Evolutionary conservation across 2,329 filamentous ascomycete genomes (phyloP).

Genomic region (Nigrospora osmanthi): DNA sequence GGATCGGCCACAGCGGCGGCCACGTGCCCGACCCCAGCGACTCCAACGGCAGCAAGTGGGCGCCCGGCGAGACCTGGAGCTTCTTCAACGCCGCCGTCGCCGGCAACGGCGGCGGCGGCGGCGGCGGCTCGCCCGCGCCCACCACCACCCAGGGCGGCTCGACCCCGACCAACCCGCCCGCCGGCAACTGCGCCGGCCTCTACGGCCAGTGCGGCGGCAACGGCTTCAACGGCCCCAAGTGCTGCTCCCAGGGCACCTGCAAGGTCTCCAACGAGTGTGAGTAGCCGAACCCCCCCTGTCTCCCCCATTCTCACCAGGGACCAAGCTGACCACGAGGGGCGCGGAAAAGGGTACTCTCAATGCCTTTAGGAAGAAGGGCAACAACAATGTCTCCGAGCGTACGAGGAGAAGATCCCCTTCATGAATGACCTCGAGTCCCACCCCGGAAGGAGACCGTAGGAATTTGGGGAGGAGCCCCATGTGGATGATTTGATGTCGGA

Average conservation of each 20-base stretch:
- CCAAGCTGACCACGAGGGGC: too few relatives aligned
- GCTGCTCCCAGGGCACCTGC: background rate
- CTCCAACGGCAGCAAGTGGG: slow-evolving; percentile 6
- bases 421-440: too few relatives aligned
- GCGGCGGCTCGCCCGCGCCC: background rate
- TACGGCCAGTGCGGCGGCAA: background rate
- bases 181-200: background rate
- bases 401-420: too few relatives aligned
- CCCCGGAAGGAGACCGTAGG: too few relatives aligned
- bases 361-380: too few relatives aligned
- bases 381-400: too few relatives aligned
- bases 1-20: slow-evolving; percentile 19
- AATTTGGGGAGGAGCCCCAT: too few relatives aligned
- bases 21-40: slow-evolving; percentile 14
- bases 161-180: background rate
- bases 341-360: too few relatives aligned
- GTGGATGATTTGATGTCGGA: too few relatives aligned
- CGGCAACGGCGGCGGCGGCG: background rate
- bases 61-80: slow-evolving; percentile 7
- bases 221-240: background rate
- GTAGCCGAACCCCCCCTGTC: too few relatives aligned
- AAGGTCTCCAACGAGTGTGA: background rate
- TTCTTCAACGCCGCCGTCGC: slow-evolving; percentile 12
- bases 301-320: too few relatives aligned
- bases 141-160: background rate